Base-by-base conservation (phyloP, 352 stramenopile genomes). In the Nothophytophthora sp. region DNA sequence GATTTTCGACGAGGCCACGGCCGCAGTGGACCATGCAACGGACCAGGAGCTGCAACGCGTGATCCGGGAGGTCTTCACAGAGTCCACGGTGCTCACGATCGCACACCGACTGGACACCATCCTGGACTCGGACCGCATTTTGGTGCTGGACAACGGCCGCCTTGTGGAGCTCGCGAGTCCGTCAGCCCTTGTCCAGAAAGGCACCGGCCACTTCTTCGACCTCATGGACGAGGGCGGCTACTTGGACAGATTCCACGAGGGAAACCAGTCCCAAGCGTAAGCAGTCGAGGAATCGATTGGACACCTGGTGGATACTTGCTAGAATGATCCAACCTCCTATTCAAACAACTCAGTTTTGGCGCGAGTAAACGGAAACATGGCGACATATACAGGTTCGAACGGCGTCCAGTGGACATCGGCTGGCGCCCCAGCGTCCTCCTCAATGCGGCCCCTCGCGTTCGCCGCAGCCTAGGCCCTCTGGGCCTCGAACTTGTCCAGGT, bases 91-190 rank as follows among this genome's bases (percentile, higher is more conserved):
- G 35, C 58, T 99, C 1, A 98, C 93, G 1, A 98, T 99, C 42
- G 97, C 97, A 16, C 96, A 99, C 72, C 84, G 97, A 1, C 57
- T 99, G n/a, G 82, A 99, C 51, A 99, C 96, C 6, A 94, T 99
- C 25, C 89, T 99, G 62, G 92, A 99, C 63, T 68, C 67, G n/a
- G 55, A 77, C 28, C 43, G 55, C 9, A 66, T 74, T 24, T 27
- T 74, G 22, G 75, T 91, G 8, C 83, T 73, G 92, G 87, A 69
- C 82, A 98, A 69, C 57, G 74, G 27, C 80, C 7, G 38, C 8
- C 69, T 88, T n/a, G 88, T 77, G 15, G 88, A 98, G 59, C 90
- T 87, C 54, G 93, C 80, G n/a, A 65, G 73, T 23, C 89, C 94
- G 0, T 15, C 50, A 5, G 64, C 80, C 9, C 63, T 98, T 27